Conservation (phyloP, 1,284 basidiomycete species). For the Psilocybe mexicana region DNA sequence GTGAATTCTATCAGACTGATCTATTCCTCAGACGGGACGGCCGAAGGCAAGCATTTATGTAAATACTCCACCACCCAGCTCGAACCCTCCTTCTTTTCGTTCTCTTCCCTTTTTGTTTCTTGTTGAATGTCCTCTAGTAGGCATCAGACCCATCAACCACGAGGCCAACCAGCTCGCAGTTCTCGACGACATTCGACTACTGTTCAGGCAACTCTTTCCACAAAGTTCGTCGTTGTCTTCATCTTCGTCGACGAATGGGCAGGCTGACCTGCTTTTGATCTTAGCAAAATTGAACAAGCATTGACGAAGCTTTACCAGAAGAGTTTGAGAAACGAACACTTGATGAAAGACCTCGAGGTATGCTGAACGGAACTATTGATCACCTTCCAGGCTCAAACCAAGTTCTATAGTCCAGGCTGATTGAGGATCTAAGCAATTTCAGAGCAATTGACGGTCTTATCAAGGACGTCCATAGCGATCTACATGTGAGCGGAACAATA, state of each 20-base stretch:
- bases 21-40: conserved; percentile 24
- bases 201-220: conserved; percentile 22
- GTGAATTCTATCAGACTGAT: conserved; percentile 33
- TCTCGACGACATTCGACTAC: conserved; percentile 12
- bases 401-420: conserved; percentile 51
- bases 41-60: conserved; percentile 21
- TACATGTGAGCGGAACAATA: conserved; percentile 46
- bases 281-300: conserved; percentile 45
- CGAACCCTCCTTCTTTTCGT: conserved; percentile 12
- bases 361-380: conserved; percentile 18
- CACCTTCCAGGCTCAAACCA: not conserved
- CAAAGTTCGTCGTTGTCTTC: conserved; percentile 24
- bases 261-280: not conserved
- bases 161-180: conserved; percentile 6
- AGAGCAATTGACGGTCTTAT: conserved; percentile 67
- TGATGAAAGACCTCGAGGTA: conserved; percentile 73
- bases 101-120: conserved; percentile 8
- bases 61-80: conserved; percentile 5
- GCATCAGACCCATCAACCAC: conserved; percentile 17
- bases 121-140: conserved; percentile 25
- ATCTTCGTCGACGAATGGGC: not conserved
- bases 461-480: conserved; percentile 55
- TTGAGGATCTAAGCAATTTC: conserved; percentile 70
- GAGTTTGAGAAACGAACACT: conserved; percentile 55
- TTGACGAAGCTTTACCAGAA: conserved; percentile 51